Percentiles rank a stretch among this genome's conserved stretches.
Conservation (phyloP, 768 basidiomycete genomes). For the Kwoniella botswanensis region DNA sequence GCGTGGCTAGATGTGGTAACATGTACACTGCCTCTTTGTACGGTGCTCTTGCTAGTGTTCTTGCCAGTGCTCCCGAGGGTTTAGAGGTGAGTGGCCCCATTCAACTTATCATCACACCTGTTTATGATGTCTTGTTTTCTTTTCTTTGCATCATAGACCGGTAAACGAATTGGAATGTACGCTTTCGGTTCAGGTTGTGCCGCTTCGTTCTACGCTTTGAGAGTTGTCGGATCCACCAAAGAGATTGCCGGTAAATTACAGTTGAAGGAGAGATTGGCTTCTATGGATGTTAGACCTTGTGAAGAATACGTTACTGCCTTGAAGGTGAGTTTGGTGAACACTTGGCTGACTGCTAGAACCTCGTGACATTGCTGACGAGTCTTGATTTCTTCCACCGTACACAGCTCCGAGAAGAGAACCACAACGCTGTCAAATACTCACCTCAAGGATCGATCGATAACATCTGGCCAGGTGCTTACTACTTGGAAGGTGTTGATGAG, state of each 20-base stretch:
- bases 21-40: conserved; percentile 98
- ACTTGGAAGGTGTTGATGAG: conserved; percentile 85
- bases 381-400: too few relatives aligned
- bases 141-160: too few relatives aligned
- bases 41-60: conserved; percentile 85
- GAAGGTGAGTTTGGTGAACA: conserved; percentile 55
- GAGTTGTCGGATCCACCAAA: conserved; percentile 83
- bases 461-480: conserved; percentile 93
- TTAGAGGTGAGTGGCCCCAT: conserved; percentile 45
- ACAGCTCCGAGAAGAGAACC: conserved; percentile 94
- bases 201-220: conserved; percentile 87
- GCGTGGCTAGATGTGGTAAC: conserved; percentile 91
- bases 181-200: conserved; percentile 97
- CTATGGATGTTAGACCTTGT: conserved; percentile 89
- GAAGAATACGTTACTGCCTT: conserved; percentile 87
- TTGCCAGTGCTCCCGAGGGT: conserved; percentile 78
- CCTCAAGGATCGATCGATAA: conserved; percentile 86
- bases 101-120: too few relatives aligned
- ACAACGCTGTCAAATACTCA: conserved; percentile 82
- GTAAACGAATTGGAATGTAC: conserved; percentile 90
- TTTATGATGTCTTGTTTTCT: too few relatives aligned
- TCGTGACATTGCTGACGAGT: too few relatives aligned
- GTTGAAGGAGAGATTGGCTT: conserved; percentile 73
- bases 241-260: conserved; percentile 82
- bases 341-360: neutral